Conservation (phyloP, 73 alveolate species). For the Paramecium caudatum region DNA sequence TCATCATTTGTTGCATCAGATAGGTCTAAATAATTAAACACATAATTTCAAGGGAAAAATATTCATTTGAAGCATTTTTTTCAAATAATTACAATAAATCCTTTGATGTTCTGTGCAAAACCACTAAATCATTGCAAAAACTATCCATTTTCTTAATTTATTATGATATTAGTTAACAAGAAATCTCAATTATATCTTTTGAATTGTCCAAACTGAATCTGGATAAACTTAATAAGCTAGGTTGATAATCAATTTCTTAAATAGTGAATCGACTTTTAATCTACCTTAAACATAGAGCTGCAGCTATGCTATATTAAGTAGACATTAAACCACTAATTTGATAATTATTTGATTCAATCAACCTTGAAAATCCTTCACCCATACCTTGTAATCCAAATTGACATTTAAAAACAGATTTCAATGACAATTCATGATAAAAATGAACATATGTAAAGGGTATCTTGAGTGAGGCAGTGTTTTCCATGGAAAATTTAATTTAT, state of each 20-base stretch:
- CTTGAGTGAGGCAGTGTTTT: not conserved
- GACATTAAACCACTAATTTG: slow-evolving; percentile 61
- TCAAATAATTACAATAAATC: slow-evolving; percentile 41
- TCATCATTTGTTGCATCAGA: slow-evolving; percentile 3
- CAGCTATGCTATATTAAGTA: slow-evolving; percentile 43
- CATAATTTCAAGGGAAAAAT: slow-evolving; percentile 54
- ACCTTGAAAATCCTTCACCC: slow-evolving; percentile 60
- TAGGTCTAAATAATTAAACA: slow-evolving; percentile 42
- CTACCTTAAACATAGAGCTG: slow-evolving; percentile 26
- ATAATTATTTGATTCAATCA: not conserved
- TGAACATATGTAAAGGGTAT: slow-evolving; percentile 27
- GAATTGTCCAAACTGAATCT: slow-evolving; percentile 46
- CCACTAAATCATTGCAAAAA: slow-evolving; percentile 35
- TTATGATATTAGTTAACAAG: slow-evolving; percentile 55
- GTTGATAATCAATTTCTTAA: not conserved
- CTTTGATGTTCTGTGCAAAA: not conserved
- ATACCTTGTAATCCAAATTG: slow-evolving; percentile 48
- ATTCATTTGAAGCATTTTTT: slow-evolving; percentile 23
- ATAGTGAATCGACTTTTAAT: slow-evolving; percentile 6
- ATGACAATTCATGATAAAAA: not conserved
- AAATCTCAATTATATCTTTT: slow-evolving; percentile 50
- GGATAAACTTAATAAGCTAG: slow-evolving; percentile 61
- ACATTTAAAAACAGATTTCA: not conserved
- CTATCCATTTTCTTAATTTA: slow-evolving; percentile 27
- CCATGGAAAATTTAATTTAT: not conserved